Evolutionary conservation across 768 basidiomycete genomes (phyloP).

Genomic region (Dentipellis sp.): DNA sequence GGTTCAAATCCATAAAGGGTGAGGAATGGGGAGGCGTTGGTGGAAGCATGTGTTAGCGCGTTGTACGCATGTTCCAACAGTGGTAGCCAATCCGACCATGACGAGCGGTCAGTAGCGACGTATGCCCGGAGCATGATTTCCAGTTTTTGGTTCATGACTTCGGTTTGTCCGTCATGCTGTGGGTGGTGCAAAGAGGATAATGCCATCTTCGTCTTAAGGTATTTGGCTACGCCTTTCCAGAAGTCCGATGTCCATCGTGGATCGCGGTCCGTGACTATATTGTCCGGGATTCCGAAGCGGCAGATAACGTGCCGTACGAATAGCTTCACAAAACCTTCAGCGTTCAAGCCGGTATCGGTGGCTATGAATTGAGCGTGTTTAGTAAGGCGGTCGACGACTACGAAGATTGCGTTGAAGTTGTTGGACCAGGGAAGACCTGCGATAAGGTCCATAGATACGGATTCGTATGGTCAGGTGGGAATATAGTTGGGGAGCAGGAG

Average conservation of each 20-base stretch:
- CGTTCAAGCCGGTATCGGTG: conserved; percentile 1
- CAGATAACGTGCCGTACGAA: conserved; percentile 6
- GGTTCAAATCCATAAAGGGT: conserved; percentile 15
- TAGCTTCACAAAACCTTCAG: conserved; percentile 4
- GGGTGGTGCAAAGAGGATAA: conserved; percentile 1
- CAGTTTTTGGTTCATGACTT: neutral
- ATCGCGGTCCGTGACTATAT: neutral
- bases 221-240: neutral
- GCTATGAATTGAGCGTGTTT: conserved; percentile 24
- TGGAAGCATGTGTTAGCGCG: conserved; percentile 4
- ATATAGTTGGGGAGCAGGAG: conserved; percentile 6
- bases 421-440: conserved; percentile 5
- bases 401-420: conserved; percentile 8
- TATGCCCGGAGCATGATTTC: conserved; percentile 2
- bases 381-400: conserved; percentile 16
- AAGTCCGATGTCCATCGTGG: conserved; percentile 1
- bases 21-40: conserved; percentile 11
- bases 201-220: neutral
- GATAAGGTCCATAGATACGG: conserved; percentile 7
- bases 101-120: neutral
- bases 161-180: conserved; percentile 1
- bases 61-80: conserved; percentile 11
- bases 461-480: conserved; percentile 8
- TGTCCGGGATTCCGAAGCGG: conserved; percentile 1
- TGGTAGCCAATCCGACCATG: conserved; percentile 1